Base-by-base conservation (phyloP, 192 early-diverging fungal species). In the Polychytrium aggregatum region DNA sequence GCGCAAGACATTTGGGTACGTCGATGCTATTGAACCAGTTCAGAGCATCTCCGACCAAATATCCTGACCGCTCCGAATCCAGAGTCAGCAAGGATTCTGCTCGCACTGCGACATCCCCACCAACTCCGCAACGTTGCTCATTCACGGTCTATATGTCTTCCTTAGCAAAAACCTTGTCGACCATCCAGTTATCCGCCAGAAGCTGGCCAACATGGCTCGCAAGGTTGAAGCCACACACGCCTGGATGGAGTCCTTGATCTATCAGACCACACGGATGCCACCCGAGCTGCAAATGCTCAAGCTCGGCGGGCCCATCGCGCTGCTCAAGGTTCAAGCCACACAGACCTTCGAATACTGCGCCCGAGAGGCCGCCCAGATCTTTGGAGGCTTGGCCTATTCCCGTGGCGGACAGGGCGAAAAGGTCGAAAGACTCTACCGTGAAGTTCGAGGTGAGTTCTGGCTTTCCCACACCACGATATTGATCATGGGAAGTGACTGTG, bases 321-420 rank as follows among this genome's bases (percentile, higher is more conserved):
- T 91, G 33, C 67, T 85, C 51, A 91, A 91, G 65, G 86, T 85
- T 13, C 85, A 89, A 53, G 42, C 79, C 2, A 88, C 88, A 3
- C 86, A 85, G 53, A 91, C 86, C 5, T 80, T 91, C 53, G 88
- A 91, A 55, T 91, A 59, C 60, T 87, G 85, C 57, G 86, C 86
- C 22, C 77, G 88, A 43, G 88, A 91, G 66, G 88, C 88, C 7
- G 71, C 83, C n/a, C 88, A 89, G 63, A 89, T 91, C 54, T 88
- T 89, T 75, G 88, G 88, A 48, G 88, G 88, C 29, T 48, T 91
- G 25, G 56, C 79, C 0, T 91, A 89, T 45, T 72, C 78, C n/a
- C 74, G 84, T 40, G 88, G 88, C 26, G 82, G 76, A 8, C 69
- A 72, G 50, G 74, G 70, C 8, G 74, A 76, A 48, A 53, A 62